Percentiles rank a stretch among this genome's conserved stretches.
Evolutionary conservation across 306 rosid species (phyloP).

Genomic region (Alnus rubra): DNA sequence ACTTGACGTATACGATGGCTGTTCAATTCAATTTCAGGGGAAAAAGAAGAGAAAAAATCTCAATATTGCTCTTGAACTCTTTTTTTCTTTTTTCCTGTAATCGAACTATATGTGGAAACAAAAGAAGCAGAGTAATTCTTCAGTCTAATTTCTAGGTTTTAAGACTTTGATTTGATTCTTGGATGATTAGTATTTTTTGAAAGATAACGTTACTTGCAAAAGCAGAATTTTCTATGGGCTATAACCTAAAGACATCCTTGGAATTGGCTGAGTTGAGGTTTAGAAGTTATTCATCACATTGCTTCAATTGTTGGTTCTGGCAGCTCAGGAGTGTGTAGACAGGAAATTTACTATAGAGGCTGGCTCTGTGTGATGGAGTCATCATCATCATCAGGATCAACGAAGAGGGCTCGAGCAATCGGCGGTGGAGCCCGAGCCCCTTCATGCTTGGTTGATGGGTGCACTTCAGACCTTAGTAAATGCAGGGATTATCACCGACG

Average conservation of each 20-base stretch:
- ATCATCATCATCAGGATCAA: constrained; percentile 39
- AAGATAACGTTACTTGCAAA: neutral
- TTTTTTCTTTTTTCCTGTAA: neutral
- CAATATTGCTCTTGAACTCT: neutral
- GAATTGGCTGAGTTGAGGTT: constrained; percentile 5
- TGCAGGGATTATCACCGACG: constrained; percentile 87
- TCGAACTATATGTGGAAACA: neutral
- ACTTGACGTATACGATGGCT: neutral
- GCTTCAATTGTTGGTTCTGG: constrained; percentile 5
- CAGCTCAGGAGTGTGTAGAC: constrained; percentile 13
- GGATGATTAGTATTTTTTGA: neutral
- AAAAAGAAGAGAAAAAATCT: neutral
- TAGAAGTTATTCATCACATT: constrained; percentile 6
- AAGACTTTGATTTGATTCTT: too few species aligned
- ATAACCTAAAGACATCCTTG: neutral
- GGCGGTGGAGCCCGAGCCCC: constrained; percentile 47
- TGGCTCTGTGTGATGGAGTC: constrained; percentile 23
- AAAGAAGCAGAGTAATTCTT: neutral
- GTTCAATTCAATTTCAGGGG: neutral
- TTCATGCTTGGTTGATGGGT: constrained; percentile 78
- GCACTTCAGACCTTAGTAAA: constrained; percentile 68
- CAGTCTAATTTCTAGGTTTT: neutral
- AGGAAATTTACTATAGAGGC: constrained; percentile 18
- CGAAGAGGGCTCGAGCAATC: constrained; percentile 51
- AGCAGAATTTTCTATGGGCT: neutral